Evolutionary conservation across 2,329 filamentous ascomycete species (phyloP).

Genomic region (Pseudogymnoascus sp.): DNA sequence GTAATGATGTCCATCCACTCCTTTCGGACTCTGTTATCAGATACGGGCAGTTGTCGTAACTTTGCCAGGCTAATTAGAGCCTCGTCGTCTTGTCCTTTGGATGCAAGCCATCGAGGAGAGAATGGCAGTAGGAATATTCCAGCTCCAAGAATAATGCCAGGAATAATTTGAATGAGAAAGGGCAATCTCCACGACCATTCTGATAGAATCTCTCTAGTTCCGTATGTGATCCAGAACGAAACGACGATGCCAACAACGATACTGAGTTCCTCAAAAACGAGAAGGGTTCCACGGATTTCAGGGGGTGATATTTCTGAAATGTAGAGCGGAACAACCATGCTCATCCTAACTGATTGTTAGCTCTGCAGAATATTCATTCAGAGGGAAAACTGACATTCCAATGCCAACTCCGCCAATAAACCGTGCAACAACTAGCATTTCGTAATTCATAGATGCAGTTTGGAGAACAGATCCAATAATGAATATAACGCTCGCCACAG

Average conservation of each 20-base stretch:
- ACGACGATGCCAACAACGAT: constrained; percentile 35
- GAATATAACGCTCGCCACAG: constrained; percentile 41
- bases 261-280: constrained; percentile 21
- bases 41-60: constrained; percentile 39
- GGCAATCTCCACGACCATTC: constrained; percentile 25
- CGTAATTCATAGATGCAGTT: constrained; percentile 39
- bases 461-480: constrained; percentile 40
- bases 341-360: neutral
- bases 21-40: constrained; percentile 40
- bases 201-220: constrained; percentile 29
- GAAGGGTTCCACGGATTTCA: constrained; percentile 12
- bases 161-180: constrained; percentile 19
- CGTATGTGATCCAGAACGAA: constrained; percentile 34
- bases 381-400: constrained; percentile 33
- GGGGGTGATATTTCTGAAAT: constrained; percentile 41
- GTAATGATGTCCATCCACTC: constrained; percentile 43
- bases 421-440: constrained; percentile 40
- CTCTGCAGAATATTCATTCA: neutral
- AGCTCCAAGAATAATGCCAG: constrained; percentile 24
- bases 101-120: constrained; percentile 46
- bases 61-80: constrained; percentile 37
- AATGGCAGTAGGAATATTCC: constrained; percentile 40
- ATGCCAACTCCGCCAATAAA: constrained; percentile 43
- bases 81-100: constrained; percentile 39
- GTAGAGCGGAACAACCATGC: constrained; percentile 41